Base-by-base conservation (phyloP, 306 rosid genomes). In the Psophocarpus tetragonolobus region DNA sequence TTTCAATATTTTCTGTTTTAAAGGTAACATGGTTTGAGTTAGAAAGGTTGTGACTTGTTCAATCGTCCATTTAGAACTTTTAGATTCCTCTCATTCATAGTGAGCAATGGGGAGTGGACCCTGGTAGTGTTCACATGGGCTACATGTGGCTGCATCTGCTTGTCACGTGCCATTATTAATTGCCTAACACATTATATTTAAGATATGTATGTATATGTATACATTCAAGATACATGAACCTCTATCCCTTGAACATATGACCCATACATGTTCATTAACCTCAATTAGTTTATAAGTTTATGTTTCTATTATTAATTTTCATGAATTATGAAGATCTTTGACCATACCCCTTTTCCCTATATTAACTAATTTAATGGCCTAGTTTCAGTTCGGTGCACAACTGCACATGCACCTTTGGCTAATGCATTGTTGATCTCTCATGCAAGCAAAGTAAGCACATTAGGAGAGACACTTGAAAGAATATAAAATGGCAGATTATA, bases 131-230 rank as follows among this genome's bases (percentile, higher is more conserved):
- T 45, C 85, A 83, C 88, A 81, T 88, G 92, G 84, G 58, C 26
- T 65, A 80, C 89, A 84, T 83, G 87, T 82, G 87, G 54, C 68
- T 48, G 10, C 69, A 71, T 71, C 2, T 45, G 48, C 27, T 68
- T 18, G n/a, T 81, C 90, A 85, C 85, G 86, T 84, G 90, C 83
- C 82, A 67, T 68, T 87, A 39, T 39, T 41, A 41, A 14, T 36
- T 17, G 56, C 24, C 0, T 6, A 67, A 51, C 10, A 68, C 48
- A 51, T 33, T 51, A 33, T 44, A 6, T 33, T 33, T 53, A 42
- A 26, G 44, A 60, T 20, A 4, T 75, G 33, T 39, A 74, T 38
- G n/a, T n/a, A n/a, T n/a, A n/a, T n/a, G n/a, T n/a, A n/a, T n/a
- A n/a, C n/a, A 17, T 20, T 60, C 45, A 26, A 8, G 78, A 41